These are phyloP conservation scores for Neofusicoccum cordaticola DNA, from an alignment of 2,329 filamentous ascomycete genomes.

Conservation along the genomic window DNA sequence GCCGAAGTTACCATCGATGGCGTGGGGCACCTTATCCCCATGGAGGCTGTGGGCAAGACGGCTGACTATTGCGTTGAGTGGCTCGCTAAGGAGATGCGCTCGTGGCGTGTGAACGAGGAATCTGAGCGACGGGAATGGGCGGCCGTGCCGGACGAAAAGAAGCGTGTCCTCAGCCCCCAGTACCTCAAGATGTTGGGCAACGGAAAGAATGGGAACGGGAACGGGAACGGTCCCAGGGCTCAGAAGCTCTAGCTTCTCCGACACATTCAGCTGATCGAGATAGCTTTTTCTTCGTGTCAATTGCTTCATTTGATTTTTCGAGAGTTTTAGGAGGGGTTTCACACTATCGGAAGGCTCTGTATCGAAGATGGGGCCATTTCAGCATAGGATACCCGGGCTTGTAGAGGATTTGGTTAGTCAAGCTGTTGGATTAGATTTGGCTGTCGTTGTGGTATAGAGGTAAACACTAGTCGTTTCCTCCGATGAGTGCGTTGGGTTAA, in stretches of 20 bases:
- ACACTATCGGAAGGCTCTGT: too few relatives aligned
- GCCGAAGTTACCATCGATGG: constrained; percentile 61
- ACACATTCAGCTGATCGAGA: too few relatives aligned
- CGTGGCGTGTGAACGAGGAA: constrained; percentile 21
- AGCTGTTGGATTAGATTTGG: too few relatives aligned
- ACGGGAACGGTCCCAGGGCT: neutral
- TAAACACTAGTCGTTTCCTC: too few relatives aligned
- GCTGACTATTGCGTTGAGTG: constrained; percentile 48
- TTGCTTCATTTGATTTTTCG: too few relatives aligned
- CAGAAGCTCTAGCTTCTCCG: neutral
- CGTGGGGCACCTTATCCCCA: constrained; percentile 76
- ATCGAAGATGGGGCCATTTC: too few relatives aligned
- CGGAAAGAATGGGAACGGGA: neutral
- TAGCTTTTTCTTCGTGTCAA: too few relatives aligned
- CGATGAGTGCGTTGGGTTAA: too few relatives aligned
- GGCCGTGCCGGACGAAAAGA: neutral
- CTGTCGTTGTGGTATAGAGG: too few relatives aligned
- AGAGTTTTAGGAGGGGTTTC: too few relatives aligned
- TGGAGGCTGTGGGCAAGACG: constrained; percentile 70
- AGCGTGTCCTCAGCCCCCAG: neutral
- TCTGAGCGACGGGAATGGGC: neutral
- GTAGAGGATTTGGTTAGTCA: too few relatives aligned
- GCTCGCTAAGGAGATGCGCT: constrained; percentile 20
- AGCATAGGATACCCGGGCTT: too few relatives aligned
- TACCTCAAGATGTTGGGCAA: neutral